These are phyloP conservation scores for Nothophytophthora sp. DNA, from an alignment of 352 stramenopile genomes.

Conservation along the genomic window DNA sequence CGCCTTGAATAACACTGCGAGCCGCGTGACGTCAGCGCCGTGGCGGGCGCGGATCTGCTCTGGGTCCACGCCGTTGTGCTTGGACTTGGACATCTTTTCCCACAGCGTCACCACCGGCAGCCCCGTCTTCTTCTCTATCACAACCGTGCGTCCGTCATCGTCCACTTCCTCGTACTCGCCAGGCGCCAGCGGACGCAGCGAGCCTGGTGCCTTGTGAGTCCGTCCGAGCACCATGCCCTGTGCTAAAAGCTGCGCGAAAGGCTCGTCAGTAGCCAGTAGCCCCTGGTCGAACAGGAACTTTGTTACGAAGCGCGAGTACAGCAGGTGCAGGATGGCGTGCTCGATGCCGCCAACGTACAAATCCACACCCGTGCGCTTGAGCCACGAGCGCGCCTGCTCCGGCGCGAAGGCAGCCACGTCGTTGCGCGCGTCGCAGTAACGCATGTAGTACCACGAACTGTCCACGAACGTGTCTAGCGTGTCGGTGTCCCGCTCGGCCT, in stretches of 20 bases:
- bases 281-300: slow-evolving; percentile 96
- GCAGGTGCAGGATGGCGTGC: slow-evolving; percentile 98
- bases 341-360: slow-evolving; percentile 99
- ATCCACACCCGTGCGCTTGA: slow-evolving; percentile 93
- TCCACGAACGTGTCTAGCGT: slow-evolving; percentile 94
- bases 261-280: slow-evolving; percentile 91
- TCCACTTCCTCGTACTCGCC: slow-evolving; percentile 55
- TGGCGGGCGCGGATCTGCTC: slow-evolving; percentile 95
- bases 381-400: slow-evolving; percentile 92
- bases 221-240: slow-evolving; percentile 99
- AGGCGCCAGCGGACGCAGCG: slow-evolving; percentile 71
- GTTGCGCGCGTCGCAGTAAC: slow-evolving; percentile 97
- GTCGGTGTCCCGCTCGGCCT: slow-evolving; percentile 86
- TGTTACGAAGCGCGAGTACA: slow-evolving; percentile 99
- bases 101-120: slow-evolving; percentile 65
- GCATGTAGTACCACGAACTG: slow-evolving; percentile 99
- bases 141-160: slow-evolving; percentile 27
- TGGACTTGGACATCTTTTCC: slow-evolving; percentile 99
- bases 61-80: slow-evolving; percentile 99
- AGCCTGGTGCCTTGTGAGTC: slow-evolving; percentile 74
- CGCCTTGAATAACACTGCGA: slow-evolving; percentile 91
- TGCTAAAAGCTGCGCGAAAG: slow-evolving; percentile 98
- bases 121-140: slow-evolving; percentile 58
- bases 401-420: slow-evolving; percentile 81
- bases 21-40: slow-evolving; percentile 96